Evolutionary conservation across 306 rosid genomes (phyloP).

Genomic region (Cajanus cajan): DNA sequence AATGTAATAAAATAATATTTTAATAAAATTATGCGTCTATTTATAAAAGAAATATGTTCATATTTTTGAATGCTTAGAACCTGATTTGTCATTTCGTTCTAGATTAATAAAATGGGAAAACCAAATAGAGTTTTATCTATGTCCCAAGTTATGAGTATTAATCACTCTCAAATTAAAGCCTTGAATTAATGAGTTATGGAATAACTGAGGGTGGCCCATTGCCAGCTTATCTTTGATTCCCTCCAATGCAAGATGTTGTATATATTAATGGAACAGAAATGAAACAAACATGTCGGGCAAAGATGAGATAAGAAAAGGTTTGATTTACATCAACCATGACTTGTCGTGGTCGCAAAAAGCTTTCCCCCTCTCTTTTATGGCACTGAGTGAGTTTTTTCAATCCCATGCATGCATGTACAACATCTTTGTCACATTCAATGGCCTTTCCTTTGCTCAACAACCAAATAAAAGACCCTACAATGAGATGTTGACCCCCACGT

Average conservation of each 20-base stretch:
- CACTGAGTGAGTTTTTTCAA: background rate
- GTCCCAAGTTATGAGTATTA: slow-evolving; percentile 9
- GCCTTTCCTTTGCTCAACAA: slow-evolving; percentile 11
- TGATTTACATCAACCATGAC: slow-evolving; percentile 9
- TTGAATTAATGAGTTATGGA: slow-evolving; percentile 7
- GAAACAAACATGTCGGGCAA: slow-evolving; percentile 21
- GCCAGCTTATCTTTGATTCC: slow-evolving; percentile 16
- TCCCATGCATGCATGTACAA: slow-evolving; percentile 34
- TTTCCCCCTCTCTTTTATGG: background rate
- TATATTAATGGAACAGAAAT: background rate
- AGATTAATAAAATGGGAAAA: too few relatives aligned
- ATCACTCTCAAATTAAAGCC: background rate
- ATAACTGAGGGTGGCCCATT: slow-evolving; percentile 24
- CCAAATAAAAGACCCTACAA: slow-evolving; percentile 16
- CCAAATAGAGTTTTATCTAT: too few relatives aligned
- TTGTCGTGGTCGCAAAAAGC: slow-evolving; percentile 22
- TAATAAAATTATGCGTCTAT: too few relatives aligned
- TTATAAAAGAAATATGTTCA: too few relatives aligned
- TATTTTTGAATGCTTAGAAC: too few relatives aligned
- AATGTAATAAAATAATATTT: too few relatives aligned
- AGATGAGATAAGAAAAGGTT: background rate
- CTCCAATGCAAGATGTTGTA: background rate
- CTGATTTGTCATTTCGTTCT: too few relatives aligned
- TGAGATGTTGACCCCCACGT: slow-evolving; percentile 41
- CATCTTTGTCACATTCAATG: slow-evolving; percentile 31